Base-by-base conservation (phyloP, 139 green algal genomes). In the Chlamydomonas asymmetrica region DNA sequence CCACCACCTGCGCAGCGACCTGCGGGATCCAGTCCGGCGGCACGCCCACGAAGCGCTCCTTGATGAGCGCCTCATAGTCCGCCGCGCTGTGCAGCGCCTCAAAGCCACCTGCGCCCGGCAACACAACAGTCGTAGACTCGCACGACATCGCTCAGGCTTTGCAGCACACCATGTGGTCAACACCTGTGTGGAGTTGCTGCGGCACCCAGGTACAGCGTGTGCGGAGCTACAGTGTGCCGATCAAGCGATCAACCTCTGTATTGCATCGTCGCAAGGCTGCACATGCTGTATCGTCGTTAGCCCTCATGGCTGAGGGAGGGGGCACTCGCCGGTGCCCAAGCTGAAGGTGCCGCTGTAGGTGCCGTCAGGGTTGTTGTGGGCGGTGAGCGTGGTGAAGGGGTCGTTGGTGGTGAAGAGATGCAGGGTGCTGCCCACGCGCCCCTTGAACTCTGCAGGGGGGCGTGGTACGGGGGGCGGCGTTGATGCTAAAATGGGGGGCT, bases 281-380 rank as follows among this genome's bases (percentile, higher is more conserved):
- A 52, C 10, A 16, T 16, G 16, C 10, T 10, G 45, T 16, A 52
- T 25, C 45, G 10, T 10, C 45, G 16, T 10, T 52, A 16, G 45
- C 16, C 10, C 16, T 16, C 16, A 16, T 52, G 45, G 10, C 45
- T 63, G 56, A 16, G 56, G 50, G 35, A 75, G 80, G 41, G 74
- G 43, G 20, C 71, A 61, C 59, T 20, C 60, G 76, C 83, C 82
- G 0, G 83, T 86, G 54, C 73, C 59, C 56, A 88, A 56, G 22
- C 63, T 73, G 40, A 81, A 76, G 35, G 80, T 84, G 63, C 80
- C 85, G 45, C 71, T 81, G 80, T 89, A 90, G 61, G 84, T 90
- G 48, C 73, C 78, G 61, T 89, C 88, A 10, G 70, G 61, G 67
- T 88, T 87, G 34, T 34, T 57, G 63, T 87, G 86, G 0, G 76